Conservation (phyloP, 2,329 filamentous ascomycete species). For the Anthostomella pinea region DNA sequence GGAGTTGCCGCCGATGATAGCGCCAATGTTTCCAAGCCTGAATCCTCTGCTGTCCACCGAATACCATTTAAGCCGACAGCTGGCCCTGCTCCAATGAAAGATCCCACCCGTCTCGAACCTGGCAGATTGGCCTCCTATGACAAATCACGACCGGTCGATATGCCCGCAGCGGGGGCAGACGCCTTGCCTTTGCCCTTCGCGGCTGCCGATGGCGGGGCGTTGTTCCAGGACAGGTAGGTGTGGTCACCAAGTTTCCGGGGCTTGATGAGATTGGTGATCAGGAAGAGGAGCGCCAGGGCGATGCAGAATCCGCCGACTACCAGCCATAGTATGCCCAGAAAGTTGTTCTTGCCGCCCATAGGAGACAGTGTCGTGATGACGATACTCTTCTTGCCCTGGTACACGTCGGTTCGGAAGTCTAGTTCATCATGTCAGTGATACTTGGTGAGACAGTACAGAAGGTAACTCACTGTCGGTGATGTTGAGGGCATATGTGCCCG, state of each 20-base stretch:
- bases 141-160: conserved; percentile 56
- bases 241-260: conserved; percentile 98
- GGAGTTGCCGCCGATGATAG: not conserved
- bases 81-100: no score
- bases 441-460: conserved; percentile 33
- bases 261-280: conserved; percentile 84
- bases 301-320: conserved; percentile 93
- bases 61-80: no score
- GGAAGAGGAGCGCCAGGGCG: conserved; percentile 82
- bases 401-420: conserved; percentile 80
- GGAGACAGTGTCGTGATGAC: conserved; percentile 86
- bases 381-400: conserved; percentile 85
- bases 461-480: conserved; percentile 71
- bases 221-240: conserved; percentile 95
- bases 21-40: not conserved
- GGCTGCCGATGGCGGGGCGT: conserved; percentile 41
- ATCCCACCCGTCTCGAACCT: no score
- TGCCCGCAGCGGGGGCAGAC: conserved; percentile 38
- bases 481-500: conserved; percentile 72
- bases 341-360: conserved; percentile 92
- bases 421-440: conserved; percentile 5
- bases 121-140: conserved; percentile 30
- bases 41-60: not conserved
- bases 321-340: conserved; percentile 93
- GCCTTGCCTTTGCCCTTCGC: conserved; percentile 40